Evolutionary conservation across 2,329 filamentous ascomycete species (phyloP), one percentile per base, ranked within the genome.

Genomic region (Ophiognomonia clavigignenti-juglandacearum): DNA sequence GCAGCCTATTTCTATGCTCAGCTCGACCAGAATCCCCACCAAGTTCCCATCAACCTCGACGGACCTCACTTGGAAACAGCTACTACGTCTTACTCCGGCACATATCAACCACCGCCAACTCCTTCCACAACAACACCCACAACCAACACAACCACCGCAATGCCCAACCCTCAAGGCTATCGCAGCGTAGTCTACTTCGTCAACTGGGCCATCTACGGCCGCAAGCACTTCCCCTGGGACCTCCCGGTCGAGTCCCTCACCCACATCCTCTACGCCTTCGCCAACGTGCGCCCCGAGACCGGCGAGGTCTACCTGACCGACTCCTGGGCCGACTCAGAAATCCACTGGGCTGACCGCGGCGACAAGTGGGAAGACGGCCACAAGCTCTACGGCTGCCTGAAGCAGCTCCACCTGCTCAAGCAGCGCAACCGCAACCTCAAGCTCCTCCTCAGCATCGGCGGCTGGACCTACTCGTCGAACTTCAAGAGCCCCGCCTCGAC

Each of bases 391-490:
- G 91, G 91, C 43, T 92, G 87, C 62, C 65, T 93, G 54, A 96
- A 96, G 71, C 89, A 96, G 68, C 78, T 96, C 29, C 88, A 87
- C 63, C 73, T 96, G 1, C 77, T 91, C 38, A 96, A 96, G 72
- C 80, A 81, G 54, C 73, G 77, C 52, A 87, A 96, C 65, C 84
- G 89, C 39, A 83, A 91, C 56, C 74, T 96, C 52, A 96, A 96
- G 65, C 73, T 93, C 4, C 75, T 96, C 11, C 77, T 96, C 4
- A 90, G 85, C 45, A 88, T 96, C 52, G 91, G 91, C 52, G 92
- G 92, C 42, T 96, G 90, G 90, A 95, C 90, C 0, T 96, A 95
- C 65, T 88, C 85, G 53, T 72, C 78, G 64, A 93, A 95, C 69
- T 95, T 96, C 66, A 76, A 79, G n/a, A 70, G 68, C 23, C 86